Evolutionary conservation across 371 early-diverging fungal species (phyloP), one percentile per base, ranked within the genome.

Genomic region (Circinella minor): DNA sequence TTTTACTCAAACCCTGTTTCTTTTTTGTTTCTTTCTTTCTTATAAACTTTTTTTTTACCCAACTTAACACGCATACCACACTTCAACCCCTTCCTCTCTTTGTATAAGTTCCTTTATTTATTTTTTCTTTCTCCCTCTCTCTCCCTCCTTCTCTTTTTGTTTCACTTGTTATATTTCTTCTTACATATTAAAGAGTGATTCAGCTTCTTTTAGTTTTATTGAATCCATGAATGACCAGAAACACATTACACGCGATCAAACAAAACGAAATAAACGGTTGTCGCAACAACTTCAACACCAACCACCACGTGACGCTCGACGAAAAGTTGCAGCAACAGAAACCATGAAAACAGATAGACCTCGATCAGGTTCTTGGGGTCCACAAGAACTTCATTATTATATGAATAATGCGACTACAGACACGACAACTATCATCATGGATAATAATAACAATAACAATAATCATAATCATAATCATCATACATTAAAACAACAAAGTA

Each of bases 321-420:
- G 36, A 57, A 34, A 27, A 11, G 57, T 34, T 17, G 57, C 62
- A 47, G 18, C 63, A 20, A 15, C 46, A 63, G 48, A 46, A 6
- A 43, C 27, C 63, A 38, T 18, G 36, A 68, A 60, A 36, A 10
- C 68, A 49, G 62, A 48, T 15, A 27, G 68, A 54, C 68, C 68
- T 14, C 68, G 68, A 11, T 68, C 68, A 11, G 68, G 68, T 36
- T 68, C 68, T 7, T 68, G 68, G 68, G 51, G 49, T 37, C 43
- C 20, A 47, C 62, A 61, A 27, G 62, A 61, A 68, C 47, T 61
- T 36, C 54, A 38, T 61, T 61, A 61, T 55, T 63, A 48, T 34
- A 48, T 34, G 27, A 49, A 63, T 39, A 47, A 63, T 57, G 18
- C 66, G 38, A 36, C 51, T 15, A n/a, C 17, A 5, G 47, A 43